Conservation (phyloP, 495 filamentous ascomycete species). For the Xylaria telfairii region DNA sequence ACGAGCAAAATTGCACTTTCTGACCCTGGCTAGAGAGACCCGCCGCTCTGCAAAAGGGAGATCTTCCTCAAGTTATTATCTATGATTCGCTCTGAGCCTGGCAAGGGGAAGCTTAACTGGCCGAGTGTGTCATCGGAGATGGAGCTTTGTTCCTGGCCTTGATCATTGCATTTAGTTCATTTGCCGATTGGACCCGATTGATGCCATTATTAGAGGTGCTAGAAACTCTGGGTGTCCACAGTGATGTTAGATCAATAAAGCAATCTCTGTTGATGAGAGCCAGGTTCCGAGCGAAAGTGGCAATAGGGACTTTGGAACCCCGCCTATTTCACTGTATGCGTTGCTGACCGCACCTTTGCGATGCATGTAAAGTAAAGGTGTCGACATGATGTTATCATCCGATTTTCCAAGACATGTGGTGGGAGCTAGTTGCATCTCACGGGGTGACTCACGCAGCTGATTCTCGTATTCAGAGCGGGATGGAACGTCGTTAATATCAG, state of each 20-base stretch:
- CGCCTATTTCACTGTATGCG: background rate
- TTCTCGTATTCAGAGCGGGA: background rate
- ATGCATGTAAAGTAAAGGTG: background rate
- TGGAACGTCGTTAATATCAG: conserved; percentile 1
- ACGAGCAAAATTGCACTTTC: background rate
- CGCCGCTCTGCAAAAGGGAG: background rate
- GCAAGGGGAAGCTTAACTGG: background rate
- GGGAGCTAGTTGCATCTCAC: background rate
- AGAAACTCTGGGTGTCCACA: background rate
- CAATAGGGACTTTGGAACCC: background rate
- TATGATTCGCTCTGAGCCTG: background rate
- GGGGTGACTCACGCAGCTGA: background rate
- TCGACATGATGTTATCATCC: background rate
- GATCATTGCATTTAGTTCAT: background rate
- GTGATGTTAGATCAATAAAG: background rate
- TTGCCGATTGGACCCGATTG: background rate
- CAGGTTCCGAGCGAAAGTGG: background rate
- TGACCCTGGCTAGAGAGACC: background rate
- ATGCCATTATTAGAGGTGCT: background rate
- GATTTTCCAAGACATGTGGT: background rate
- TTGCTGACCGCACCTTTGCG: background rate
- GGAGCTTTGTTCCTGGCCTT: too few relatives aligned
- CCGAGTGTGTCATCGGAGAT: background rate
- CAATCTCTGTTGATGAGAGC: background rate
- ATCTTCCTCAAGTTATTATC: background rate